Evolutionary conservation across 176 grass and related monocot species (phyloP).

Genomic region (Dendrocalamus sinicus): DNA sequence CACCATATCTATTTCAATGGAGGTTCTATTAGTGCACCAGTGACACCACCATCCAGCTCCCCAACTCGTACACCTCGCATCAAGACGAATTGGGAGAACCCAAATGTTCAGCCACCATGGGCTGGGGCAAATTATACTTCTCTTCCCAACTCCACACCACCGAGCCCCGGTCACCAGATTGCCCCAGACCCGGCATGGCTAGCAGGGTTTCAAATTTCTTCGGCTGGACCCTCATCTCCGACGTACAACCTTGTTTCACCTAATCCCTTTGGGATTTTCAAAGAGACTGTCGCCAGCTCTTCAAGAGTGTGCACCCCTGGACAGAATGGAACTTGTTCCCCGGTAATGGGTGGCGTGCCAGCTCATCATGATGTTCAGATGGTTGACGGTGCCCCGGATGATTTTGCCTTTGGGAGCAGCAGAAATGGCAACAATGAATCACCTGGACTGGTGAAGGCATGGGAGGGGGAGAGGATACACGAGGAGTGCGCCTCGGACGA

Average conservation of each 20-base stretch:
- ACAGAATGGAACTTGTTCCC: slow-evolving; percentile 88
- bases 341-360: slow-evolving; percentile 45
- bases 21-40: slow-evolving; percentile 84
- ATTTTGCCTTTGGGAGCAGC: slow-evolving; percentile 85
- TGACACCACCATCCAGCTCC: slow-evolving; percentile 85
- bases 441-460: slow-evolving; percentile 70
- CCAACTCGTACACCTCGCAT: slow-evolving; percentile 65
- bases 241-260: slow-evolving; percentile 81
- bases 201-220: slow-evolving; percentile 82
- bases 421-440: slow-evolving; percentile 52
- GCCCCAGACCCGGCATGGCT: slow-evolving; percentile 82
- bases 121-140: slow-evolving; percentile 57
- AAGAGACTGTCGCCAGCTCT: slow-evolving; percentile 49
- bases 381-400: slow-evolving; percentile 58
- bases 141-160: slow-evolving; percentile 78
- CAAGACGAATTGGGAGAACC: slow-evolving; percentile 63
- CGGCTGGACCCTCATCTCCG: slow-evolving; percentile 76
- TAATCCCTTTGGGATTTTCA: slow-evolving; percentile 79
- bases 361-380: slow-evolving; percentile 62
- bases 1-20: slow-evolving; percentile 74
- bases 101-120: slow-evolving; percentile 70
- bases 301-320: slow-evolving; percentile 84
- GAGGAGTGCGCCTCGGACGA: slow-evolving; percentile 83
- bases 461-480: slow-evolving; percentile 95
- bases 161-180: slow-evolving; percentile 61